Percentiles rank a stretch among this genome's conserved stretches.
Evolutionary conservation across 1,284 basidiomycete species (phyloP).

Genomic region (Irpex rosettiformis): DNA sequence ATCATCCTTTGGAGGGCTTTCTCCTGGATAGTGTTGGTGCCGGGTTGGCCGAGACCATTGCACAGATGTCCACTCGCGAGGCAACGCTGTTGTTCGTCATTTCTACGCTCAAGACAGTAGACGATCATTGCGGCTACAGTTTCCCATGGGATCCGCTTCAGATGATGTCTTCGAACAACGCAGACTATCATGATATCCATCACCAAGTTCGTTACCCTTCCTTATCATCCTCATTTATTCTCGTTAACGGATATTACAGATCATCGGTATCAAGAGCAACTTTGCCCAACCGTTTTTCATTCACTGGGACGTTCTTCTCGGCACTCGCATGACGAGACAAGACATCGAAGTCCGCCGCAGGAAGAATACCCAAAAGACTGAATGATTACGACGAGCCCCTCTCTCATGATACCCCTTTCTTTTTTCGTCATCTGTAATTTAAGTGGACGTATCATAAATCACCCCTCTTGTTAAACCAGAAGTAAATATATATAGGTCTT

Average conservation of each 20-base stretch:
- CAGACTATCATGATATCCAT: slow-evolving; percentile 98
- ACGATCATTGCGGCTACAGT: slow-evolving; percentile 94
- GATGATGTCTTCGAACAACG: slow-evolving; percentile 86
- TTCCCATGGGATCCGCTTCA: slow-evolving; percentile 91
- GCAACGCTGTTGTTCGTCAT: slow-evolving; percentile 84
- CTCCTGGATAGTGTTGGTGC: slow-evolving; percentile 87
- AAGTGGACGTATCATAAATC: not conserved
- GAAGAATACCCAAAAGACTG: slow-evolving; percentile 19
- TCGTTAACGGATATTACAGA: slow-evolving; percentile 35
- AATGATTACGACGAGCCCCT: not conserved
- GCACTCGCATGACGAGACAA: slow-evolving; percentile 76
- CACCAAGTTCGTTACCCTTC: slow-evolving; percentile 65
- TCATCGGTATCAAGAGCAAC: slow-evolving; percentile 93
- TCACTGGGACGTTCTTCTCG: slow-evolving; percentile 81
- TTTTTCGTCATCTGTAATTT: not conserved
- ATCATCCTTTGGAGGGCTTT: slow-evolving; percentile 92
- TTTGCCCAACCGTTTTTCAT: slow-evolving; percentile 95
- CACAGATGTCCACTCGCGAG: slow-evolving; percentile 79
- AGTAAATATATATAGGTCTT: not conserved
- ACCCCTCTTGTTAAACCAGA: not conserved
- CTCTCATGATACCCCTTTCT: not conserved
- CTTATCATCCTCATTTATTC: not conserved
- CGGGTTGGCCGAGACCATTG: slow-evolving; percentile 68
- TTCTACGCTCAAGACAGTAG: slow-evolving; percentile 92
- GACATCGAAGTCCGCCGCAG: slow-evolving; percentile 51